phyloP scores from a whole-genome alignment of 202 grass and related monocot species.

The Eragrostis tef region DNA sequence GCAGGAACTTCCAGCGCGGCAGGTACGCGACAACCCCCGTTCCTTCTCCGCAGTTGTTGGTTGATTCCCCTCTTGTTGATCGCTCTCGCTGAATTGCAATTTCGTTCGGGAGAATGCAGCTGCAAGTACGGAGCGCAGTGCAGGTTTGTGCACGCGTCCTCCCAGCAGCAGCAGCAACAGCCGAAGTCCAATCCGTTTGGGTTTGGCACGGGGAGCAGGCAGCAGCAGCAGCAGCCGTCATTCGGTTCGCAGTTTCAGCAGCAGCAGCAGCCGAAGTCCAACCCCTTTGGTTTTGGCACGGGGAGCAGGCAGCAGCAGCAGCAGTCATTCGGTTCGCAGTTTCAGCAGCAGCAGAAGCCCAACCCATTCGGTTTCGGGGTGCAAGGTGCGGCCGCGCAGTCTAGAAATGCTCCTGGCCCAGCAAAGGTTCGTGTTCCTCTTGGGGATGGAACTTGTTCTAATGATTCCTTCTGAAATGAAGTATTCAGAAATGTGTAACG shows the following conservation, averaged over 20 bases:
- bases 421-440: constrained; percentile 52
- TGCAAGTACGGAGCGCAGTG: constrained; percentile 83
- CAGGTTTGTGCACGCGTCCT: constrained; percentile 66
- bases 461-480: neutral
- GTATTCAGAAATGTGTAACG: neutral
- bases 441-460: neutral
- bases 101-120: constrained; percentile 51
- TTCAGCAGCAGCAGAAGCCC: constrained; percentile 57
- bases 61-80: neutral
- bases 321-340: constrained; percentile 38
- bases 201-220: constrained; percentile 59
- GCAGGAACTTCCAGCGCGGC: constrained; percentile 79
- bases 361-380: constrained; percentile 86
- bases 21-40: constrained; percentile 42
- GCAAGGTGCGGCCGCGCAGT: constrained; percentile 46
- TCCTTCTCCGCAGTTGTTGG: neutral
- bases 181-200: constrained; percentile 71
- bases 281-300: constrained; percentile 71
- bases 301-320: constrained; percentile 53
- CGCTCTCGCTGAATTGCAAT: neutral
- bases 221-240: constrained; percentile 56
- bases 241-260: constrained; percentile 47
- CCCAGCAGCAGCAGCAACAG: constrained; percentile 59
- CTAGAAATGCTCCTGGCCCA: constrained; percentile 38
- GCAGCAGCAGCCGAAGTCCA: constrained; percentile 64